Percentiles rank a stretch among this genome's conserved stretches.
Conservation (phyloP, 139 green algal genomes). For the Coccomyxa sp. region DNA sequence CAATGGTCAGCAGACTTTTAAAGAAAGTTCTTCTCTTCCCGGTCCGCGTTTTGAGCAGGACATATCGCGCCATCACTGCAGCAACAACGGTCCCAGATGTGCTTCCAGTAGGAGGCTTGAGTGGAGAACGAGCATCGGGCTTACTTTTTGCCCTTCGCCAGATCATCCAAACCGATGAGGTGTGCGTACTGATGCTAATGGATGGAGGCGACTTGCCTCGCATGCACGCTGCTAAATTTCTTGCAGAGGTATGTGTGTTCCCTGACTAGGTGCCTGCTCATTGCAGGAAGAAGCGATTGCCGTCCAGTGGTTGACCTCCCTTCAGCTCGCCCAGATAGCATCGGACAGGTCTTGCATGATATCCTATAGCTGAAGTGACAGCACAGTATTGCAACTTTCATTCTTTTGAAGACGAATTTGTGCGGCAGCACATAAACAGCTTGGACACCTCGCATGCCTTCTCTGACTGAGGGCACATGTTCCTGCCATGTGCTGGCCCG, state of each 20-base stretch:
- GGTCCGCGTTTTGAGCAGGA: too few species aligned
- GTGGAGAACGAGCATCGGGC: slow-evolving; percentile 21
- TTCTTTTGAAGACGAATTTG: neutral
- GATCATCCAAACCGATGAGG: slow-evolving; percentile 13
- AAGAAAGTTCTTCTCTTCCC: too few species aligned
- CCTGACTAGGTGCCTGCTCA: neutral
- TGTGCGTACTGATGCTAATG: neutral
- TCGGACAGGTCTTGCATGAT: slow-evolving; percentile 9
- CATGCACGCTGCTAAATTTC: too few species aligned
- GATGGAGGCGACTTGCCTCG: too few species aligned
- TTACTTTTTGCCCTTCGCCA: slow-evolving; percentile 29
- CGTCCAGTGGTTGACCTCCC: slow-evolving; percentile 18
- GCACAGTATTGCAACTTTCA: neutral
- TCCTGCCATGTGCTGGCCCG: neutral
- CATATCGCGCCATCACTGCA: too few species aligned
- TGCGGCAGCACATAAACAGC: neutral
- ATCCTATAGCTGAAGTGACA: neutral
- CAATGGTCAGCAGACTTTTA: too few species aligned
- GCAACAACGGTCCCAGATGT: neutral
- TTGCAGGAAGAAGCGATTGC: slow-evolving; percentile 19
- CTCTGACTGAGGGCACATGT: too few species aligned
- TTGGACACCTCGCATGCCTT: neutral
- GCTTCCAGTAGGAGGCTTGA: slow-evolving; percentile 31
- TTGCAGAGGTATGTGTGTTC: too few species aligned
- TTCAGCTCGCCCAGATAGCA: slow-evolving; percentile 27